These are phyloP conservation scores for Exidia glandulosa DNA, from an alignment of 768 basidiomycete species.

Conservation along the genomic window DNA sequence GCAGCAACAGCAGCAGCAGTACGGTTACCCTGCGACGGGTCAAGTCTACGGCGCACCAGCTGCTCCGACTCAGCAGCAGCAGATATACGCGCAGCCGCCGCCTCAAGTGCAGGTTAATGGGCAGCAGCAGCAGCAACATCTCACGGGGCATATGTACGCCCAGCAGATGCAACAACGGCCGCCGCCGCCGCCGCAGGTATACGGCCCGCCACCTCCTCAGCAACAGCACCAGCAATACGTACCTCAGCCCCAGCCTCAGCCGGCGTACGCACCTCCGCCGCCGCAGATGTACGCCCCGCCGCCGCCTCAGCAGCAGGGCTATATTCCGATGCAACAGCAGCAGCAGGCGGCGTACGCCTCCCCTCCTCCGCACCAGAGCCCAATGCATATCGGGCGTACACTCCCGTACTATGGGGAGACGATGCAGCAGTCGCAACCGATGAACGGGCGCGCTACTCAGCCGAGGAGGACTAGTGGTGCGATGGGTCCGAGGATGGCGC, in stretches of 20 bases:
- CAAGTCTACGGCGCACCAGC: constrained; percentile 4
- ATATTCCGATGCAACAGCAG: background rate
- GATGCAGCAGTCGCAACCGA: too few species aligned
- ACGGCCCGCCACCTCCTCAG: constrained; percentile 5
- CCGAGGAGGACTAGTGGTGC: background rate
- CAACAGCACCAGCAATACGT: background rate
- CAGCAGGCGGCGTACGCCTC: background rate
- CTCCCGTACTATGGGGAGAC: background rate
- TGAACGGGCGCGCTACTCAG: too few species aligned
- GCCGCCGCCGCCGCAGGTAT: constrained; percentile 15
- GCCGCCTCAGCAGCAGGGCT: background rate
- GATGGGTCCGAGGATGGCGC: background rate
- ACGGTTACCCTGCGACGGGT: background rate
- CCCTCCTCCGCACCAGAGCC: background rate
- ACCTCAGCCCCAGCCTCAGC: constrained; percentile 28
- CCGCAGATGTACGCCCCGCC: background rate
- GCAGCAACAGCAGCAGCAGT: background rate
- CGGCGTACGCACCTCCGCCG: background rate
- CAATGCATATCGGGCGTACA: background rate
- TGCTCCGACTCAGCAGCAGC: constrained; percentile 11
- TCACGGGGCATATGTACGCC: background rate
- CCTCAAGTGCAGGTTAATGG: background rate
- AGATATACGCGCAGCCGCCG: constrained; percentile 4
- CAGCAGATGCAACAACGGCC: constrained; percentile 9
- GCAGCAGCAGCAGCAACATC: constrained; percentile 3